Evolutionary conservation across 2,329 filamentous ascomycete species (phyloP).

Genomic region (Tricladium varicosporioides): DNA sequence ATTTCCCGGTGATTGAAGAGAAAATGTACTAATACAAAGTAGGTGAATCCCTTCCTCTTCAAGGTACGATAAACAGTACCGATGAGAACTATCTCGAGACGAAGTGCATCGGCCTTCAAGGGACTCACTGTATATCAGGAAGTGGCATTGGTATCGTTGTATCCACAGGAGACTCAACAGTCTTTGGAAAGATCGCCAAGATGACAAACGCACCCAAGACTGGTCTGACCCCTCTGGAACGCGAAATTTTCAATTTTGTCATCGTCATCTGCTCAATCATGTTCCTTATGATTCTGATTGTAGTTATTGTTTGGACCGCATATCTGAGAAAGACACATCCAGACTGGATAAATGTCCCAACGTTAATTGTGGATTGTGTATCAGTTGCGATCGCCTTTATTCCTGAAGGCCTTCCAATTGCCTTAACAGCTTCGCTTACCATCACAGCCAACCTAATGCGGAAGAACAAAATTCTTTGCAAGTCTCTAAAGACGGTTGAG

Average conservation of each 20-base stretch:
- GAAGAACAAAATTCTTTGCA: constrained; percentile 75
- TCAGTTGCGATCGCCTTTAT: constrained; percentile 74
- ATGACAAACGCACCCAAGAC: constrained; percentile 68
- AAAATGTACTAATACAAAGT: constrained; percentile 5
- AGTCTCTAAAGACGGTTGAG: constrained; percentile 76
- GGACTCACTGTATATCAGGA: constrained; percentile 75
- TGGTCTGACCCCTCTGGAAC: constrained; percentile 67
- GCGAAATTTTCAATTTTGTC: constrained; percentile 72
- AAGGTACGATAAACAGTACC: constrained; percentile 62
- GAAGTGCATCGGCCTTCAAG: constrained; percentile 71
- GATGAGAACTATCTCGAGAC: constrained; percentile 77
- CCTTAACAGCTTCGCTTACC: constrained; percentile 67
- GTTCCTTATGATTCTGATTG: constrained; percentile 60
- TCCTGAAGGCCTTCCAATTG: constrained; percentile 70
- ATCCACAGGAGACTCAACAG: constrained; percentile 68
- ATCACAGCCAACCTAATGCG: constrained; percentile 76
- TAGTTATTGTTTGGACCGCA: constrained; percentile 64
- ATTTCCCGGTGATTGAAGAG: constrained; percentile 5
- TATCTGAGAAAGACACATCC: constrained; percentile 68
- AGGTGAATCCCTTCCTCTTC: constrained; percentile 65
- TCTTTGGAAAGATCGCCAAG: constrained; percentile 74
- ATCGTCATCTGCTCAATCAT: constrained; percentile 67
- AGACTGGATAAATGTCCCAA: constrained; percentile 69
- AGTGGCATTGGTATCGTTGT: constrained; percentile 66
- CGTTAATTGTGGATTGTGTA: constrained; percentile 71